phyloP scores from a whole-genome alignment of 2,329 filamentous ascomycete species.

The Fusarium subtropicale region DNA sequence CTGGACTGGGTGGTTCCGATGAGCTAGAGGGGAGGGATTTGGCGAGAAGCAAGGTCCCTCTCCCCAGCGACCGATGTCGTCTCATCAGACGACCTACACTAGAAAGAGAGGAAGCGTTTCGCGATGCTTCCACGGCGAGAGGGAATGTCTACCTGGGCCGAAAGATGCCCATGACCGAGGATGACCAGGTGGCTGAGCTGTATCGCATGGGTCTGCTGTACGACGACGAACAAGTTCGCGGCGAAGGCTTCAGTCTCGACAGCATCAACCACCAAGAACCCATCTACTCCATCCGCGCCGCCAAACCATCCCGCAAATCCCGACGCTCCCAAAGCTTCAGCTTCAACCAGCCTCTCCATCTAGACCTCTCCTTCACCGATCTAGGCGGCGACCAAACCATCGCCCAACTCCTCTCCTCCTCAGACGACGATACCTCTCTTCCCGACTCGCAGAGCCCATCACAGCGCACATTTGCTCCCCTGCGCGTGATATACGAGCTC shows the following conservation, averaged over 20 bases:
- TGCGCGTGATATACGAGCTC: slow-evolving; percentile 57
- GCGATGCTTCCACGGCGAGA: slow-evolving; percentile 55
- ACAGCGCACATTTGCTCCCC: slow-evolving; percentile 46
- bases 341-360: slow-evolving; percentile 47
- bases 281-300: slow-evolving; percentile 53
- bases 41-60: slow-evolving; percentile 51
- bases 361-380: slow-evolving; percentile 58
- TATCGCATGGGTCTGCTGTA: slow-evolving; percentile 60
- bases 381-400: slow-evolving; percentile 56
- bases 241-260: slow-evolving; percentile 54
- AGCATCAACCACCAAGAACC: slow-evolving; percentile 55
- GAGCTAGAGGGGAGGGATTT: slow-evolving; percentile 52
- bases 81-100: slow-evolving; percentile 55
- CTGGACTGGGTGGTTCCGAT: slow-evolving; percentile 27
- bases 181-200: slow-evolving; percentile 55
- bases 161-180: slow-evolving; percentile 45
- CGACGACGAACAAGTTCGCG: slow-evolving; percentile 54
- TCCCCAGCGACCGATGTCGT: slow-evolving; percentile 53
- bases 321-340: slow-evolving; percentile 40
- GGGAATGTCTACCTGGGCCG: slow-evolving; percentile 45
- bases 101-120: slow-evolving; percentile 61
- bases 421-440: slow-evolving; percentile 32
- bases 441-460: slow-evolving; percentile 10
- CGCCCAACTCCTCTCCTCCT: slow-evolving; percentile 51
- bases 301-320: slow-evolving; percentile 50